These are phyloP conservation scores for Ceratonia siliqua DNA, from an alignment of 306 rosid genomes.

Conservation along the genomic window DNA sequence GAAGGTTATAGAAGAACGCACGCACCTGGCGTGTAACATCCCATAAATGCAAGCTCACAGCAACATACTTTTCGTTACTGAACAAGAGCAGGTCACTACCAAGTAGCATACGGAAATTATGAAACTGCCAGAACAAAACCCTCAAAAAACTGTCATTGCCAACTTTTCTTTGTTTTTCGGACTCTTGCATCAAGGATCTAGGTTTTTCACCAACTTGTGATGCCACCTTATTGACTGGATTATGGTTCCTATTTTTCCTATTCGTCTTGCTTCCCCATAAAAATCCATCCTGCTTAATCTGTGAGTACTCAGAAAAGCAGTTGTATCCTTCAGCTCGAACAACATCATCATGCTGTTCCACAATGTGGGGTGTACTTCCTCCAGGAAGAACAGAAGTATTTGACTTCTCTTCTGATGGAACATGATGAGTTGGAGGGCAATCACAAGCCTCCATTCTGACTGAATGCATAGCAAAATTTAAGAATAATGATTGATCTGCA, in stretches of 20 bases:
- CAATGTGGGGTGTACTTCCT: conserved; percentile 57
- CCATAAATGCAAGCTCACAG: conserved; percentile 98
- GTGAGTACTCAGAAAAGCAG: conserved; percentile 57
- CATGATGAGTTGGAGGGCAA: conserved; percentile 84
- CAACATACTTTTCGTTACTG: conserved; percentile 92
- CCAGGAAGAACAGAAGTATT: conserved; percentile 77
- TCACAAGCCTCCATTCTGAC: conserved; percentile 99
- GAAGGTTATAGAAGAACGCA: conserved; percentile 25
- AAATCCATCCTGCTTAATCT: conserved; percentile 54
- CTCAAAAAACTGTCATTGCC: conserved; percentile 73
- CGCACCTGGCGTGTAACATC: conserved; percentile 85
- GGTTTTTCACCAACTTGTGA: conserved; percentile 86
- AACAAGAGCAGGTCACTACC: conserved; percentile 93
- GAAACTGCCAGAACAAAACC: conserved; percentile 94
- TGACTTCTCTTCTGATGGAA: conserved; percentile 58
- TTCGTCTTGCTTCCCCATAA: conserved; percentile 70
- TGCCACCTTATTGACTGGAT: conserved; percentile 61
- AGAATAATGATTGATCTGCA: conserved; percentile 82
- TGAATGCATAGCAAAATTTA: conserved; percentile 98
- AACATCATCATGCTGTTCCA: conserved; percentile 52
- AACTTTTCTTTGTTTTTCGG: conserved; percentile 78
- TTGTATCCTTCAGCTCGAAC: conserved; percentile 56
- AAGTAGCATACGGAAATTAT: conserved; percentile 94
- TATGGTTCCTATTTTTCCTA: conserved; percentile 53
- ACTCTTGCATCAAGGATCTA: conserved; percentile 68